Percentiles rank a stretch among this genome's conserved stretches.
Evolutionary conservation across 2,329 filamentous ascomycete genomes (phyloP).

Genomic region (Clonostachys solani): DNA sequence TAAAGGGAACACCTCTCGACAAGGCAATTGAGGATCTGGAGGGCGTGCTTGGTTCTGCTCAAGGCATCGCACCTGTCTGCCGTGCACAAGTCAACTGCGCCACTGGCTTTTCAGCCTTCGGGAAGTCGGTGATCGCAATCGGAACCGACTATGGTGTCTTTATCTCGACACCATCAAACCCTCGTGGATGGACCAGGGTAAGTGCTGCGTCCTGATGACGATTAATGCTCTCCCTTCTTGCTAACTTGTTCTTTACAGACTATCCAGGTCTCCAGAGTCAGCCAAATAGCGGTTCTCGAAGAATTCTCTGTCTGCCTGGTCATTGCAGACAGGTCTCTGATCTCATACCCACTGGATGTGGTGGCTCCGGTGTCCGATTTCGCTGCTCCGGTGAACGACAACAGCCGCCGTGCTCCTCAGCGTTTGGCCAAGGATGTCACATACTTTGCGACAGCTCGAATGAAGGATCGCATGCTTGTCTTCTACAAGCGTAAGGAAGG

Average conservation of each 20-base stretch:
- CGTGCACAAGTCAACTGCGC: constrained; percentile 88
- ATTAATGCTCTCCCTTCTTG: neutral
- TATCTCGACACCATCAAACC: constrained; percentile 82
- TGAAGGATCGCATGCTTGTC: constrained; percentile 93
- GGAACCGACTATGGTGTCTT: constrained; percentile 95
- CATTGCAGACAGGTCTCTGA: constrained; percentile 84
- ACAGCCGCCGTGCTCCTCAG: constrained; percentile 80
- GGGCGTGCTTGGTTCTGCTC: constrained; percentile 64
- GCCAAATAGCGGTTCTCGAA: constrained; percentile 90
- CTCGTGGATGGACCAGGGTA: constrained; percentile 87
- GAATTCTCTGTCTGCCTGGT: constrained; percentile 92
- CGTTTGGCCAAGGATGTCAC: constrained; percentile 90
- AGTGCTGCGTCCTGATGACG: constrained; percentile 21
- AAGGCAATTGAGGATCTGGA: constrained; percentile 88
- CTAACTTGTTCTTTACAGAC: constrained; percentile 43
- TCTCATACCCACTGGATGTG: constrained; percentile 90
- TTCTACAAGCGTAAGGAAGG: constrained; percentile 97
- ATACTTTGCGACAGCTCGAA: constrained; percentile 91
- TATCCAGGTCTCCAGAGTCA: constrained; percentile 72
- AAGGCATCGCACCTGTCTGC: constrained; percentile 73
- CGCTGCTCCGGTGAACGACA: constrained; percentile 63
- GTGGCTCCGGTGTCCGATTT: constrained; percentile 63
- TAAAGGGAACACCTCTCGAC: constrained; percentile 88
- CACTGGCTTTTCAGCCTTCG: constrained; percentile 80
- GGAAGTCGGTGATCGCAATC: constrained; percentile 84